Evolutionary conservation across 441 rosid species (phyloP), one percentile per base, ranked within the genome.

Genomic region (Theobroma grandiflorum): DNA sequence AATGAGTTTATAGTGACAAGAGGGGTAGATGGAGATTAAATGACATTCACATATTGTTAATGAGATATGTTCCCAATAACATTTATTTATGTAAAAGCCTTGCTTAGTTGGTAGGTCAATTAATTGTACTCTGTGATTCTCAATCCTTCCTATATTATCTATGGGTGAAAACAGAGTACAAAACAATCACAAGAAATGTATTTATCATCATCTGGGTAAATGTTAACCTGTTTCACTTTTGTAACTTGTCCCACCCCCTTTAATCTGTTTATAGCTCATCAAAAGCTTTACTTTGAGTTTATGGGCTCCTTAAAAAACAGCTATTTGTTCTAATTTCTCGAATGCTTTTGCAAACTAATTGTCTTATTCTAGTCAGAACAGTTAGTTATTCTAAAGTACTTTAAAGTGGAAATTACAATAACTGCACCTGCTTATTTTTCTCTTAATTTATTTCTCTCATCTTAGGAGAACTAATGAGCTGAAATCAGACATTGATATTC

Each of bases 401-500:
- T 78, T 59, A 12, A 0, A 63, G 47, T 66, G 64, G 62, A 76
- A 49, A 58, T 40, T 62, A 26, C 69, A 72, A 53, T 76, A 33
- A 18, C 67, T 65, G 50, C 62, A 18, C 20, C 14, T 58, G 49
- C 63, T 77, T 72, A 11, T 82, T 80, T 57, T 80, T 74, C 72
- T 38, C 77, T 47, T 52, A 15, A 59, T 61, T 76, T 63, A 42
- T 81, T 57, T 53, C 72, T 70, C 18, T 50, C 50, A 79, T 42
- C 72, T 59, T 81, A 94, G 99, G 95, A 92, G 97, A 89, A 93
- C 95, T 52, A 95, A 93, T 85, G 98, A 93, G 81, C 88, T 94
- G 58, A 92, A 90, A 90, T 90, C 91, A 80, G 96, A 92, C 5
- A 86, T 94, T 4, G 83, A 93, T 81, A 85, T 97, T 80, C 95